A percentile compares a stretch with the other conserved stretches of the same genome.
These are phyloP conservation scores for Termitomyces sp. DNA, from an alignment of 768 basidiomycete genomes.

Conservation along the genomic window DNA sequence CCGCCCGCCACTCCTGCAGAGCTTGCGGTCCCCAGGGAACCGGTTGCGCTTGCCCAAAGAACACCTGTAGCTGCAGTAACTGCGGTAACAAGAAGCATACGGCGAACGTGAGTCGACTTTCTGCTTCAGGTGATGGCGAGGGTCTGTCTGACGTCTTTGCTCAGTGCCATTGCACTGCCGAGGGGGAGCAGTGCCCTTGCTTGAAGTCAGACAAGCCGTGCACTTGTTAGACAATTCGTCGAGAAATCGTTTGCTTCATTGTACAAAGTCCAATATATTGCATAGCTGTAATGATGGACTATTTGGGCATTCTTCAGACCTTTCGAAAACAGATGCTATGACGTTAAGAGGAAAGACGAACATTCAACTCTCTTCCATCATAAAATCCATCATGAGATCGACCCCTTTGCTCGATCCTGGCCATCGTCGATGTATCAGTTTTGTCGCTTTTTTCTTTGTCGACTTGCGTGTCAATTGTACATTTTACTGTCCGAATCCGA, in stretches of 20 bases:
- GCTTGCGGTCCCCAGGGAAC: slow-evolving; percentile 33
- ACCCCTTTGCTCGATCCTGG: too few relatives aligned
- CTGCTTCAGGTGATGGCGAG: too few relatives aligned
- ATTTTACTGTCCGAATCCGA: too few relatives aligned
- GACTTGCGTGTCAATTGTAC: too few relatives aligned
- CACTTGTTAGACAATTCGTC: slow-evolving; percentile 23
- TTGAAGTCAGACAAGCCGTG: slow-evolving; percentile 27
- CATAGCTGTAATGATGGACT: not conserved
- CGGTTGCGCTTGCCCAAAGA: slow-evolving; percentile 32
- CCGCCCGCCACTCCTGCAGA: slow-evolving; percentile 12
- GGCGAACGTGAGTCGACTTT: slow-evolving; percentile 21
- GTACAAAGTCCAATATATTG: not conserved
- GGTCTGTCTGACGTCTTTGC: not conserved
- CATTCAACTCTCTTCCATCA: too few relatives aligned
- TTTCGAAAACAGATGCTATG: too few relatives aligned
- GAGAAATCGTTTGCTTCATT: too few relatives aligned
- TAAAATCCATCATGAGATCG: too few relatives aligned
- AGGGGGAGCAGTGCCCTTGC: slow-evolving; percentile 27
- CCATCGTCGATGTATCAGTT: too few relatives aligned
- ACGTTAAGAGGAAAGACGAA: too few relatives aligned
- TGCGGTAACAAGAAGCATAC: slow-evolving; percentile 36
- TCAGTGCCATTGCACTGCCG: slow-evolving; percentile 29
- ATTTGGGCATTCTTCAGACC: too few relatives aligned
- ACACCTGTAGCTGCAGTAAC: slow-evolving; percentile 30
- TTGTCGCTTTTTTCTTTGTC: too few relatives aligned